A percentile compares a stretch with the other conserved stretches of the same genome.
Evolutionary conservation across 148 eudicot species (phyloP).

Genomic region (Drosera capensis): DNA sequence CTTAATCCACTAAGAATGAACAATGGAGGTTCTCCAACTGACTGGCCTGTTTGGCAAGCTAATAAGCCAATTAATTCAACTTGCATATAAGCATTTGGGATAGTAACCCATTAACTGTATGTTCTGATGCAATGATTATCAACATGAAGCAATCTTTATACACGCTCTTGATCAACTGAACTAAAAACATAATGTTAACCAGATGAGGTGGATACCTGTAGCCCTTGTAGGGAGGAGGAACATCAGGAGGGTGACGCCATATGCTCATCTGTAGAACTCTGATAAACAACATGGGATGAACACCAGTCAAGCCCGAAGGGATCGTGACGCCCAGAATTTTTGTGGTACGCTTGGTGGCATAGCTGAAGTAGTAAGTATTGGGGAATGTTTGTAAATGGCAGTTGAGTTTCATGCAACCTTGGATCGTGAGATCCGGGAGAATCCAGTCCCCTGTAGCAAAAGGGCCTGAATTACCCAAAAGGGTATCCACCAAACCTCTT

Average conservation of each 20-base stretch:
- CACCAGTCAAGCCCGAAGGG: constrained; percentile 59
- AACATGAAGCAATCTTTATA: too few relatives aligned
- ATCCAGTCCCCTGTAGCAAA: constrained; percentile 95
- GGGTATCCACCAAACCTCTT: constrained; percentile 55
- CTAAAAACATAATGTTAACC: too few relatives aligned
- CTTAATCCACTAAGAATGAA: too few relatives aligned
- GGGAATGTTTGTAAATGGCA: constrained; percentile 58
- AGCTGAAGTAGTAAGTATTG: constrained; percentile 79
- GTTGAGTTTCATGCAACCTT: constrained; percentile 68
- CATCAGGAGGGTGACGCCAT: constrained; percentile 76
- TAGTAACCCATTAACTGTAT: too few relatives aligned
- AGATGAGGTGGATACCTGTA: constrained; percentile 76
- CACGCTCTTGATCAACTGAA: too few relatives aligned
- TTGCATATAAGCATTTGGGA: too few relatives aligned
- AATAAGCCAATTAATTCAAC: too few relatives aligned
- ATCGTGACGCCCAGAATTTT: constrained; percentile 43
- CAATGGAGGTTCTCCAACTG: too few relatives aligned
- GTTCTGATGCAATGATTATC: too few relatives aligned
- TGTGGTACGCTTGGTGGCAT: constrained; percentile 73
- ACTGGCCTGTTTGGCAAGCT: too few relatives aligned
- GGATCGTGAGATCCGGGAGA: constrained; percentile 75
- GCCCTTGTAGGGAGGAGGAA: constrained; percentile 75
- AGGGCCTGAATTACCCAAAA: constrained; percentile 65
- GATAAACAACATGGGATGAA: constrained; percentile 72
- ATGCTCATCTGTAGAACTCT: constrained; percentile 85